Evolutionary conservation across 148 eudicot genomes (phyloP), one percentile per base, ranked within the genome.

Genomic region (Silene latifolia): DNA sequence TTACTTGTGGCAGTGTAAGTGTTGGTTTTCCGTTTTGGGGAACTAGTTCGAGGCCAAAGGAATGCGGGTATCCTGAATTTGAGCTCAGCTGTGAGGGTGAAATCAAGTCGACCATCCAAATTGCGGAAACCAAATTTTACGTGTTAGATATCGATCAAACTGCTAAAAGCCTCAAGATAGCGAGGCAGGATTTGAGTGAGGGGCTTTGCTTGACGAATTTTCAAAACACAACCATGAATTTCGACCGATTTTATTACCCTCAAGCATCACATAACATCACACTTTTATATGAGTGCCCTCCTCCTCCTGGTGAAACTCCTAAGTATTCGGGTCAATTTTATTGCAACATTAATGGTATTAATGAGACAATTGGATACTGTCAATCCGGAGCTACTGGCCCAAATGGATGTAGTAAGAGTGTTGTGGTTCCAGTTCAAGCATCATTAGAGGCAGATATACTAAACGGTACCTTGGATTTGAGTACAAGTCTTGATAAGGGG

Each of bases 21-120:
- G 78, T 29, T 48, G 84, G 84, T 1, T 81, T 77, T 57, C 84
- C 84, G 25, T 81, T 81, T 48, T 81, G 84, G 84, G 84, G 80
- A 24, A 74, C 67, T 11, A n/a, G 3, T 29, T 44, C 44, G 21
- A 61, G 84, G 78, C 78, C 78, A 7, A 56, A 81, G 42, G 25
- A 57, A 8, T 81, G 84, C 47, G 84, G 84, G 13, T 24, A 73
- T 29, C 72, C 81, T 1, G 78, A 59, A 4, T 73, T 81, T 2
- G 62, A 77, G 63, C 84, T 81, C 39, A 47, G 54, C 4, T 81
- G 80, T 47, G 75, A 77, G 6, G 35, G 6, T 57, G 27, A 77
- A 25, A 47, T 5, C 54, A 73, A 68, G 13, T 67, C 66, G 6
- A 63, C 66, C 8, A 69, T 81, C 5, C 51, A 59, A 3, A 77